Percentiles rank a stretch among this genome's conserved stretches.
These are phyloP conservation scores for Phoma sp. DNA, from an alignment of 2,329 filamentous ascomycete genomes.

Conservation along the genomic window DNA sequence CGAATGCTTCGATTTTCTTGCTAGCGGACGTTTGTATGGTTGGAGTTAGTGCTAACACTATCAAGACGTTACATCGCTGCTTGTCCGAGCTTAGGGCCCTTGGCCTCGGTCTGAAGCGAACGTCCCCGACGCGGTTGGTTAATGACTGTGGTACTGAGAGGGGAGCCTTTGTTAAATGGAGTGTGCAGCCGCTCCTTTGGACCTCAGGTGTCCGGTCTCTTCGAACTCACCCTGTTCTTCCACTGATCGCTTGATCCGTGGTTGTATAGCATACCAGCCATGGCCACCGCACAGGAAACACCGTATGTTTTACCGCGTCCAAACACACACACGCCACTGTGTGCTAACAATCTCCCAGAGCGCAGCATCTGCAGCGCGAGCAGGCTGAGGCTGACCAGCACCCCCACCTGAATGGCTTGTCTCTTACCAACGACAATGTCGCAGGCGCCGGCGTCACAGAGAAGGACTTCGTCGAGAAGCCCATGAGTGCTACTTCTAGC, in stretches of 20 bases:
- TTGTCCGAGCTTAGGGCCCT: slow-evolving; percentile 27
- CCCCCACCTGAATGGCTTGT: slow-evolving; percentile 37
- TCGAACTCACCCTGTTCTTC: slow-evolving; percentile 12
- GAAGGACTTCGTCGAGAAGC: slow-evolving; percentile 25
- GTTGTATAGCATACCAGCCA: slow-evolving; percentile 21
- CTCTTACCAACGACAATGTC: slow-evolving; percentile 27
- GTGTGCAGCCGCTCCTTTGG: slow-evolving; percentile 15
- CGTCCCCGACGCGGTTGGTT: slow-evolving; percentile 17
- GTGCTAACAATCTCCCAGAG: slow-evolving; percentile 25
- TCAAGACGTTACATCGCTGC: slow-evolving; percentile 44
- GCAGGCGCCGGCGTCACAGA: slow-evolving; percentile 26
- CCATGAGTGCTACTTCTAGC: slow-evolving; percentile 19
- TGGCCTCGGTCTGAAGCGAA: slow-evolving; percentile 24
- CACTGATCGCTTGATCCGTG: slow-evolving; percentile 19
- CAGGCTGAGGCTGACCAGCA: slow-evolving; percentile 38
- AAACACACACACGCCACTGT: background rate
- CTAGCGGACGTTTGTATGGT: slow-evolving; percentile 19
- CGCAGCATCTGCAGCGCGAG: slow-evolving; percentile 39
- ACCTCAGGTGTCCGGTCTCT: slow-evolving; percentile 21
- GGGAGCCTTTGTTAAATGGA: slow-evolving; percentile 32
- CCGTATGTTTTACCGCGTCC: slow-evolving; percentile 26
- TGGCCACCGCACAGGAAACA: slow-evolving; percentile 38
- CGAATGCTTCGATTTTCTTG: slow-evolving; percentile 33
- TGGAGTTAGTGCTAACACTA: slow-evolving; percentile 22
- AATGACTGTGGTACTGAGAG: slow-evolving; percentile 10